phyloP scores from a whole-genome alignment of 2,329 filamentous ascomycete genomes.

The Penicillium sp. region DNA sequence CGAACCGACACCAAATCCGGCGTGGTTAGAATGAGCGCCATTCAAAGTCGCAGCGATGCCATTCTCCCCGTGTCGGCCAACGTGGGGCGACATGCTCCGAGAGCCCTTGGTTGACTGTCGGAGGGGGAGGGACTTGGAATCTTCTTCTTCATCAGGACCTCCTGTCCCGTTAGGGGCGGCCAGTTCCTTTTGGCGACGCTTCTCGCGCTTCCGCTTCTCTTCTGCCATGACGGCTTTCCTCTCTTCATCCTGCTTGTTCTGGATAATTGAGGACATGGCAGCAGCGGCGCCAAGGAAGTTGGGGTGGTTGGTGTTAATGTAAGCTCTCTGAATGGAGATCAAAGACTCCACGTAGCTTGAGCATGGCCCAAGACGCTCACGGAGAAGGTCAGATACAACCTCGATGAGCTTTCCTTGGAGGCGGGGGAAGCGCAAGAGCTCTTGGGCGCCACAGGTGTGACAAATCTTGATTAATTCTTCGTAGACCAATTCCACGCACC shows the following conservation, averaged over 20 bases:
- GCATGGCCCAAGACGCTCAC: constrained; percentile 86
- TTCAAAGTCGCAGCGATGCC: constrained; percentile 70
- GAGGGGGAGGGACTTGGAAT: constrained; percentile 57
- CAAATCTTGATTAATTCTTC: constrained; percentile 99
- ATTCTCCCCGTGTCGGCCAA: constrained; percentile 64
- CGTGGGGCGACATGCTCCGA: constrained; percentile 80
- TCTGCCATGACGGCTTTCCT: constrained; percentile 77
- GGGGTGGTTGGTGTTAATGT: constrained; percentile 99
- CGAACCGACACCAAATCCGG: constrained; percentile 61
- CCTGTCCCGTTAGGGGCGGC: constrained; percentile 69
- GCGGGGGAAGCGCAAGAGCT: constrained; percentile 87
- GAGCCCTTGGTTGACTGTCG: constrained; percentile 62
- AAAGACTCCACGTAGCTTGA: constrained; percentile 93
- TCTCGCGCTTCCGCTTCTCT: constrained; percentile 83
- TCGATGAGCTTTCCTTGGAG: constrained; percentile 97
- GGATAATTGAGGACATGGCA: constrained; percentile 96
- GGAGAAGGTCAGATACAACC: constrained; percentile 91
- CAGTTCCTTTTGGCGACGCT: constrained; percentile 78
- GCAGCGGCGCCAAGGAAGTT: constrained; percentile 97
- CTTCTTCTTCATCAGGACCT: constrained; percentile 67
- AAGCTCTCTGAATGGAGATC: constrained; percentile 95
- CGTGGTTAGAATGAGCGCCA: constrained; percentile 62
- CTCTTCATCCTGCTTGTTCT: constrained; percentile 91
- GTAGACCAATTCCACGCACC: constrained; percentile 96
- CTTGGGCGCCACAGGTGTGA: constrained; percentile 94